phyloP scores from a whole-genome alignment of 495 filamentous ascomycete genomes.

The Aspergillus sparsus region DNA sequence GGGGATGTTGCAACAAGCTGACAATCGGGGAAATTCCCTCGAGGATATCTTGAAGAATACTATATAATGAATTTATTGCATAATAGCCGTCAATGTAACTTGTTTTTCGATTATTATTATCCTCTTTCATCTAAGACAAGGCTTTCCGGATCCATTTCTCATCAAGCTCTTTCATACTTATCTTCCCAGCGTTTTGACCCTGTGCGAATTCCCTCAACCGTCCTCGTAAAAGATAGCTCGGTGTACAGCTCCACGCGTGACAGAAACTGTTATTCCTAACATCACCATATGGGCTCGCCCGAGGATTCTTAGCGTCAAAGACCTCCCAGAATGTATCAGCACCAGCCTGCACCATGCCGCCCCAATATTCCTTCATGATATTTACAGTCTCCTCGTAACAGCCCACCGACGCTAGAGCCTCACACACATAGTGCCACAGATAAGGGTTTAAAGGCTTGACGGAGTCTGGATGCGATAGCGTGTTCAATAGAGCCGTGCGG shows the following conservation, averaged over 20 bases:
- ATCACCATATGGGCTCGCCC: not conserved
- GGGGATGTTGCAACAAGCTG: no score
- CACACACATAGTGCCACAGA: not conserved
- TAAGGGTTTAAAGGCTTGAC: not conserved
- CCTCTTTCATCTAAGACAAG: not conserved
- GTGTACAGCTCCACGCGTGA: not conserved
- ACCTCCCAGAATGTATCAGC: not conserved
- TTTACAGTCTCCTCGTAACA: not conserved
- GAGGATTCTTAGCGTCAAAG: not conserved
- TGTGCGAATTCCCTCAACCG: not conserved
- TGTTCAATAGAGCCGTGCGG: not conserved
- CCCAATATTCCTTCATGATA: not conserved
- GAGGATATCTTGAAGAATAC: no score
- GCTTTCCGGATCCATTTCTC: not conserved
- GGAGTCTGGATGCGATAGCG: not conserved
- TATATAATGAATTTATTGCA: no score
- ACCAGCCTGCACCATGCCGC: not conserved
- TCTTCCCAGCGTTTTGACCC: not conserved
- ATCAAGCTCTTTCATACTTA: not conserved
- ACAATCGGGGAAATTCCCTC: no score
- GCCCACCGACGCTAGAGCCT: not conserved
- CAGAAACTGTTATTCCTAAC: not conserved
- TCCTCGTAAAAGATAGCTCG: not conserved
- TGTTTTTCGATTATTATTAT: not conserved
- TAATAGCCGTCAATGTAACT: not conserved